Evolutionary conservation across 208 protist species (phyloP), one percentile per base, ranked within the genome.

Genomic region (Acanthamoeba lenticulata): DNA sequence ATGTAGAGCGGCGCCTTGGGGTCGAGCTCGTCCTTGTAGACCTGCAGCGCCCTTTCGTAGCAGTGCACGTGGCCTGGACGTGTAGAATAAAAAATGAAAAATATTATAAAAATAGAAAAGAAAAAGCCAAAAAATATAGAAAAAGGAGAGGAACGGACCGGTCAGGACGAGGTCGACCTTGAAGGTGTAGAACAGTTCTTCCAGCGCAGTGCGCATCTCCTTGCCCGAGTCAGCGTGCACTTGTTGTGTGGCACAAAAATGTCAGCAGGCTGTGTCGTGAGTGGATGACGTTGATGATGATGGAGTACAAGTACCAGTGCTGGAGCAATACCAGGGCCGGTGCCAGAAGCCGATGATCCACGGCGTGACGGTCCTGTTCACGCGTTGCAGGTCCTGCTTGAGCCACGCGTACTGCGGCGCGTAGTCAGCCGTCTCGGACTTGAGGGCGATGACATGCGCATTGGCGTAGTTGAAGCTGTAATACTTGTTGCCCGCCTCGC

Each of bases 331-430:
- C 29, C 49, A 67, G n/a, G 88, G 88, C 9, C 62, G 32, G 45
- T 93, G 88, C 45, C 32, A 40, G 19, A 93, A 29, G 2, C 34
- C 88, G 6, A 93, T 47, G 62, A 93, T 32, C 88, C 88, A 93
- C 32, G 88, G 88, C 42, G 60, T 69, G 15, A 27, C 65, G 34
- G 34, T 17, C 21, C 88, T 52, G 49, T 57, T 40, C 29, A 49
- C 65, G 11, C 13, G 24, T 40, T 11, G 27, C 49, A 93, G 60
- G 45, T 93, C 88, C 65, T 93, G 29, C 49, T 60, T 62, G 4
- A n/a, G 24, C 55, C 55, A 62, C 21, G n/a, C n/a, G n/a, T n/a
- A n/a, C 24, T 9, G 55, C 24, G 21, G 24, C 24, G 24, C 24
- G 0, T 29, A 32, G 55, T 29, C 29, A 6, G 52, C 17, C 9